Conservation (phyloP, 768 basidiomycete genomes). For the Clitopilus hobsonii region DNA sequence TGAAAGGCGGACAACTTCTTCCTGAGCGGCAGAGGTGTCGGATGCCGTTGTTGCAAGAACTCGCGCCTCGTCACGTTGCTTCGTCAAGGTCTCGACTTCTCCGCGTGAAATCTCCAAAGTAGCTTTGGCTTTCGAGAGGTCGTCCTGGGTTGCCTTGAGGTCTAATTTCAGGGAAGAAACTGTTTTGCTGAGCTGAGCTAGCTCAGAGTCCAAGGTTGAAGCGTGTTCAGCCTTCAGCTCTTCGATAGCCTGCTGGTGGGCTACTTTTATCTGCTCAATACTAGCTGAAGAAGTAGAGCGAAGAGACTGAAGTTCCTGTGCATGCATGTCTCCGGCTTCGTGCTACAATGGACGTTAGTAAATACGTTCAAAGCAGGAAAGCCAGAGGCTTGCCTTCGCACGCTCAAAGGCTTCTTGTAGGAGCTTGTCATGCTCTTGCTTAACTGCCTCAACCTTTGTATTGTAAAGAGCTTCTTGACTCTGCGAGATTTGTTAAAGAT, state of each 20-base stretch:
- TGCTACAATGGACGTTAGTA: constrained; percentile 32
- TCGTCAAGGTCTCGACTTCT: constrained; percentile 52
- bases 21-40: constrained; percentile 41
- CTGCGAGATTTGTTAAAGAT: constrained; percentile 29
- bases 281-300: constrained; percentile 62
- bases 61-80: constrained; percentile 63
- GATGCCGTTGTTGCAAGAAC: constrained; percentile 35
- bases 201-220: constrained; percentile 52
- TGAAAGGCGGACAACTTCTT: constrained; percentile 49
- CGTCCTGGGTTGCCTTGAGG: constrained; percentile 81
- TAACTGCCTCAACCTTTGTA: constrained; percentile 60
- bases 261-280: constrained; percentile 62
- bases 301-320: constrained; percentile 66
- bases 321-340: constrained; percentile 67
- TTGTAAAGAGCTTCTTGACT: constrained; percentile 65
- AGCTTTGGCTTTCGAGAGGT: constrained; percentile 71
- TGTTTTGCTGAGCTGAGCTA: constrained; percentile 56
- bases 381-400: constrained; percentile 55
- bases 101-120: constrained; percentile 44
- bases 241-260: constrained; percentile 58
- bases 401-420: constrained; percentile 70
- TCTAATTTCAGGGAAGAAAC: constrained; percentile 60
- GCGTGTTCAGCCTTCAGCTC: constrained; percentile 62
- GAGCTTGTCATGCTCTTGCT: constrained; percentile 56
- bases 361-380: constrained; percentile 4